Conservation (phyloP, 176 grass and related monocot genomes). For the Oryza brachyantha region DNA sequence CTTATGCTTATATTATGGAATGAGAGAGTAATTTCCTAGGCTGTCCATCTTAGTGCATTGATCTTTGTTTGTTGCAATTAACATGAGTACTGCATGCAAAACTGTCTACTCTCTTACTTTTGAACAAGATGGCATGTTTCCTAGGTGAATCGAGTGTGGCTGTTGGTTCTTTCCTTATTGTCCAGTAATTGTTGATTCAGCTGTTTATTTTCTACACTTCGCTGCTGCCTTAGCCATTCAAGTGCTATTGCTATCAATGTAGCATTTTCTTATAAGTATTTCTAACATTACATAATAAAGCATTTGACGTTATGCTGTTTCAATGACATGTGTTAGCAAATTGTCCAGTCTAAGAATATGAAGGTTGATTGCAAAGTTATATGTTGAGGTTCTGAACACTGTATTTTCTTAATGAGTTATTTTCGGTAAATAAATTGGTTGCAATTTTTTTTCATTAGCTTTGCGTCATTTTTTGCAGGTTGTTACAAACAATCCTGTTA, state of each 20-base stretch:
- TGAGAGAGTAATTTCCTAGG: not conserved
- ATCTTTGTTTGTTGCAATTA: not conserved
- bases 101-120: not conserved
- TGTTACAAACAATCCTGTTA: constrained; percentile 30
- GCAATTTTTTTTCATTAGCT: not conserved
- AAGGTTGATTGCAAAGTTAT: not conserved
- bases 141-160: not conserved
- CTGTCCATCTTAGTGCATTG: constrained; percentile 3
- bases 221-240: not conserved
- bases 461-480: constrained; percentile 25
- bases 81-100: not conserved
- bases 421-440: not conserved
- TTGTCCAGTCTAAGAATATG: not conserved
- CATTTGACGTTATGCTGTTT: not conserved
- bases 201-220: not conserved
- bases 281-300: not conserved
- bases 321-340: not conserved
- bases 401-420: not conserved
- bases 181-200: not conserved
- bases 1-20: too few species aligned
- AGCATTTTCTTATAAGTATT: not conserved
- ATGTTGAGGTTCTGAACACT: not conserved
- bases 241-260: not conserved
- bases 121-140: not conserved
- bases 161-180: not conserved